Evolutionary conservation across 176 grass and related monocot species (phyloP).

Genomic region (Carex pumila): DNA sequence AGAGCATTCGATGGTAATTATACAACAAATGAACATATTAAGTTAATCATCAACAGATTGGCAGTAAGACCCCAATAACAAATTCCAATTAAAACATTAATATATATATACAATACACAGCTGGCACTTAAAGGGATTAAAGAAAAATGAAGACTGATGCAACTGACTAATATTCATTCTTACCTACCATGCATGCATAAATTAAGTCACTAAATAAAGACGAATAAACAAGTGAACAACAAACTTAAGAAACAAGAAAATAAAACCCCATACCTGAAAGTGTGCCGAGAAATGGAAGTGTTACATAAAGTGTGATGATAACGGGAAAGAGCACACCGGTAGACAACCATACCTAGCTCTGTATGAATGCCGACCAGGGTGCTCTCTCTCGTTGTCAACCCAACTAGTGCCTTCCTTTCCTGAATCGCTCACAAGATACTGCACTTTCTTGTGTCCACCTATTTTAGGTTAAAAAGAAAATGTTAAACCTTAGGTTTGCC

Average conservation of each 20-base stretch:
- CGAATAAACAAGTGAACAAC: neutral
- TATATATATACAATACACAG: neutral
- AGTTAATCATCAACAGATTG: neutral
- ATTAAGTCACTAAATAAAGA: neutral
- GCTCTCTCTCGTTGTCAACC: conserved; percentile 34
- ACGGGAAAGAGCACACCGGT: conserved; percentile 34
- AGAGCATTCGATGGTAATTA: neutral
- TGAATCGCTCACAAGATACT: neutral
- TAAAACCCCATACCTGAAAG: neutral
- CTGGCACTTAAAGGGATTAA: neutral
- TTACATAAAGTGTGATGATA: conserved; percentile 15
- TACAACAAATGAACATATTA: neutral
- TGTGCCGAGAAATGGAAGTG: neutral
- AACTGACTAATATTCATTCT: neutral
- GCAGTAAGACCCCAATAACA: neutral
- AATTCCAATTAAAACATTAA: neutral
- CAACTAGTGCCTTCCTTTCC: neutral
- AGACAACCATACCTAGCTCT: neutral
- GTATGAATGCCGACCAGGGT: conserved; percentile 25
- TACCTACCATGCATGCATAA: neutral
- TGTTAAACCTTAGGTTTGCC: neutral
- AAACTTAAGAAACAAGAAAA: neutral
- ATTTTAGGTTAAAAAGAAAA: neutral
- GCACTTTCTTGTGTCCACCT: neutral
- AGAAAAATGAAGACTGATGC: neutral